A percentile compares a stretch with the other conserved stretches of the same genome.
Evolutionary conservation across 2,329 filamentous ascomycete species (phyloP).

Genomic region (Xylariaceae sp.): DNA sequence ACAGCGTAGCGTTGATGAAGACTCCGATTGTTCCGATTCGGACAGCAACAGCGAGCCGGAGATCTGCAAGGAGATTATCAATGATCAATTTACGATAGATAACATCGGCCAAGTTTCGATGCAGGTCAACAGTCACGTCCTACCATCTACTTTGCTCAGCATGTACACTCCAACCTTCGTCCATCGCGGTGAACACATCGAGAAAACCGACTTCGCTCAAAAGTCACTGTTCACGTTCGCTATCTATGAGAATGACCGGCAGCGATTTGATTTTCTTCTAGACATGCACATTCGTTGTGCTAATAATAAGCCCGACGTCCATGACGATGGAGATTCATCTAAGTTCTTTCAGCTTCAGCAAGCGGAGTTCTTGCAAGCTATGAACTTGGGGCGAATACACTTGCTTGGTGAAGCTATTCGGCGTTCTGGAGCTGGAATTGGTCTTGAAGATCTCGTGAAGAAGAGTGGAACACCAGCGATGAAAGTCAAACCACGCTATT

Average conservation of each 20-base stretch:
- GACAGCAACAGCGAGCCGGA: conserved; percentile 37
- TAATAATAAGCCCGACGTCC: conserved; percentile 31
- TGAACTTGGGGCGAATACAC: conserved; percentile 47
- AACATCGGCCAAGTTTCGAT: conserved; percentile 67
- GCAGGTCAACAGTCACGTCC: conserved; percentile 61
- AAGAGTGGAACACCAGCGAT: conserved; percentile 61
- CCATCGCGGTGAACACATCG: conserved; percentile 28
- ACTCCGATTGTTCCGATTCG: conserved; percentile 35
- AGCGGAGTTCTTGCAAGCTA: conserved; percentile 40
- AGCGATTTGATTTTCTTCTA: conserved; percentile 55
- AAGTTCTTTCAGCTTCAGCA: conserved; percentile 39
- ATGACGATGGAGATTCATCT: conserved; percentile 30
- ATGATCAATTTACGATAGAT: conserved; percentile 70
- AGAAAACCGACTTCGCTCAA: conserved; percentile 17
- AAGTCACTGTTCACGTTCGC: conserved; percentile 40
- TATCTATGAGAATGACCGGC: conserved; percentile 49
- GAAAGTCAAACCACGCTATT: conserved; percentile 63
- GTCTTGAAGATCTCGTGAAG: conserved; percentile 62
- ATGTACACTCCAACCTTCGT: conserved; percentile 35
- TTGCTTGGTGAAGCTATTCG: conserved; percentile 63
- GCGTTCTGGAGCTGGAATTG: conserved; percentile 63
- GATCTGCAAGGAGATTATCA: conserved; percentile 53
- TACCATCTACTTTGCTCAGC: conserved; percentile 51
- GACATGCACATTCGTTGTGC: conserved; percentile 47
- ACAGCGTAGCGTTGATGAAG: conserved; percentile 32